Evolutionary conservation across 2,329 filamentous ascomycete species (phyloP).

Genomic region (Nigrospora oryzae): DNA sequence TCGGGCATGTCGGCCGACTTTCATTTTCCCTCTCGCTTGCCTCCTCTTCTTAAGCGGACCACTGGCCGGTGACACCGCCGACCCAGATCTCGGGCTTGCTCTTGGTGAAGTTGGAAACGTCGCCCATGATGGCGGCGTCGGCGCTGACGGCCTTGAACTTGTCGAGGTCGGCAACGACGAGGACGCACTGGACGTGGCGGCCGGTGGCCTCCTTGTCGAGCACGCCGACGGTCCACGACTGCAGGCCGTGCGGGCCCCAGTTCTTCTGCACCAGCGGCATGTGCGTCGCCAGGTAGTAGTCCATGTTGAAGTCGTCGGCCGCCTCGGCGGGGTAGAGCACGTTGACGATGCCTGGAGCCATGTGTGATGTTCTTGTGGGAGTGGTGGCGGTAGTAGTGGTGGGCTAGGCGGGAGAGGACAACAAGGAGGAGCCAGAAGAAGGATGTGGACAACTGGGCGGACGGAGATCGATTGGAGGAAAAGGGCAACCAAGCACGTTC

Average conservation of each 20-base stretch:
- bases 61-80: constrained; percentile 2
- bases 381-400: not conserved
- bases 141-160: constrained; percentile 8
- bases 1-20: not conserved
- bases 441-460: too few relatives aligned
- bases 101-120: constrained; percentile 23
- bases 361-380: not conserved
- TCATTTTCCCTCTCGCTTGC: not conserved
- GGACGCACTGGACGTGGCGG: constrained; percentile 17
- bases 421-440: too few relatives aligned
- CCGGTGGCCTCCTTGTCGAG: constrained; percentile 13
- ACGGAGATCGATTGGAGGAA: too few relatives aligned
- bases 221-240: constrained; percentile 22
- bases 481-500: too few relatives aligned
- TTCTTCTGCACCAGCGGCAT: constrained; percentile 31
- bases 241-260: constrained; percentile 31
- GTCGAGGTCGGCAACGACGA: constrained; percentile 19
- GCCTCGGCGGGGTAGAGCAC: constrained; percentile 32
- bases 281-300: constrained; percentile 38
- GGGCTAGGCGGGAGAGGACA: not conserved
- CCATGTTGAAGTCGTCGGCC: constrained; percentile 33
- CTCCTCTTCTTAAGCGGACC: not conserved
- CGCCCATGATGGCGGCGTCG: constrained; percentile 6
- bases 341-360: constrained; percentile 13
- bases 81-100: constrained; percentile 6